Conservation (phyloP, 805 yeast species). For the Lachancea cidri region DNA sequence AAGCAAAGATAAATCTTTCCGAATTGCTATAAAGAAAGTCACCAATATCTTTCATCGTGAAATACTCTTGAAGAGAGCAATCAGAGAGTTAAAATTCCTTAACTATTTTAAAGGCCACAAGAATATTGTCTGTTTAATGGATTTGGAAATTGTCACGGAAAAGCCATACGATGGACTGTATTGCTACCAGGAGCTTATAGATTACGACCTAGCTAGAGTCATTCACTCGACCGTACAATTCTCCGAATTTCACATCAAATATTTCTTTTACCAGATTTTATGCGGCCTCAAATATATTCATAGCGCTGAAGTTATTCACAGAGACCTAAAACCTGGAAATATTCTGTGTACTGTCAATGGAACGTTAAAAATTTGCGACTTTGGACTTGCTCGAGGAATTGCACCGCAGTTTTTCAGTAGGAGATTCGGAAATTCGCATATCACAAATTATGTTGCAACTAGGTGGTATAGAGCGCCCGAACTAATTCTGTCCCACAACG, state of each 20-base stretch:
- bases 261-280: constrained; percentile 71
- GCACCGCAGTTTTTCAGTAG: constrained; percentile 28
- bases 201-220: constrained; percentile 76
- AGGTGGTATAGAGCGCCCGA: constrained; percentile 97
- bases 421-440: constrained; percentile 38
- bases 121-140: constrained; percentile 69
- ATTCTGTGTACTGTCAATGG: constrained; percentile 74
- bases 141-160: constrained; percentile 61
- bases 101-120: constrained; percentile 79
- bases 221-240: constrained; percentile 71
- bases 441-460: constrained; percentile 87
- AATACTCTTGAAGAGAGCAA: constrained; percentile 68
- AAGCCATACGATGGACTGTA: constrained; percentile 81
- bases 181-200: constrained; percentile 82
- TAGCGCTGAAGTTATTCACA: constrained; percentile 85
- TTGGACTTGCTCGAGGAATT: constrained; percentile 86
- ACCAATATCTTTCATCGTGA: constrained; percentile 62
- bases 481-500: constrained; percentile 54
- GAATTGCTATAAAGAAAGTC: constrained; percentile 78
- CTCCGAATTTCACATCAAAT: constrained; percentile 77
- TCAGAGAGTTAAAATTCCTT: constrained; percentile 79
- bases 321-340: constrained; percentile 91
- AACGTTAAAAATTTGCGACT: constrained; percentile 79
- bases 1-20: constrained; percentile 18
- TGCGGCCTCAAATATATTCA: constrained; percentile 88